Base-by-base conservation (phyloP, 1,284 basidiomycete species). In the Chalciporus sp. region DNA sequence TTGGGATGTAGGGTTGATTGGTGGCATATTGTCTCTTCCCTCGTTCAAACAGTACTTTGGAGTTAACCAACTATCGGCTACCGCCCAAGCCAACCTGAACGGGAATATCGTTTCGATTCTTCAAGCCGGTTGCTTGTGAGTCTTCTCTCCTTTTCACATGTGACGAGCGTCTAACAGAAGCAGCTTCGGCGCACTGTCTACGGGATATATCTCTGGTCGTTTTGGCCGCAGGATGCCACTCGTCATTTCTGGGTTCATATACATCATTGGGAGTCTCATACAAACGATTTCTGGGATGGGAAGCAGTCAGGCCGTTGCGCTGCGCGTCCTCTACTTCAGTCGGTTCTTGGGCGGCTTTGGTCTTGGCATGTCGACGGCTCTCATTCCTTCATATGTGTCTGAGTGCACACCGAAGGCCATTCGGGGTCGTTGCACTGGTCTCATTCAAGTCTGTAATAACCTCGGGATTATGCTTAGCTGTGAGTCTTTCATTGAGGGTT, bases 71-170 rank as follows among this genome's bases (percentile, higher is more conserved):
- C 59, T 73, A 63, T 70, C 67, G 20, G 53, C 72, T 2, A 59
- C 61, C 17, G 69, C 70, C 11, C 64, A 65, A 27, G 77, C 79
- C 10, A 62, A 74, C 52, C 54, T 82, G 20, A 73, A 72, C 43
- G 80, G 80, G 6, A 83, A 85, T 61, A 78, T 86, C 37, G 84
- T 85, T 17, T 73, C 82, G 0, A 74, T 84, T 47, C 67, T 85
- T 37, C 84, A 85, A 55, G 83, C 74, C 5, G 81, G 82, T 10
- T 79, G 74, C 51, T 82, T 85, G 81, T 85, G 73, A 62, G 84
- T 76, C 44, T 51, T 43, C 57, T 26, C 55, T 45, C 1, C 29
- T n/a, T 16, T 26, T 11, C 45, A 23, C 42, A 26, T 49, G 29
- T 41, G 42, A 19, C 28, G 12, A 8, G 7, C 8, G 12, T 11